phyloP scores from a whole-genome alignment of 768 basidiomycete species.

The Tylopilus sp. region DNA sequence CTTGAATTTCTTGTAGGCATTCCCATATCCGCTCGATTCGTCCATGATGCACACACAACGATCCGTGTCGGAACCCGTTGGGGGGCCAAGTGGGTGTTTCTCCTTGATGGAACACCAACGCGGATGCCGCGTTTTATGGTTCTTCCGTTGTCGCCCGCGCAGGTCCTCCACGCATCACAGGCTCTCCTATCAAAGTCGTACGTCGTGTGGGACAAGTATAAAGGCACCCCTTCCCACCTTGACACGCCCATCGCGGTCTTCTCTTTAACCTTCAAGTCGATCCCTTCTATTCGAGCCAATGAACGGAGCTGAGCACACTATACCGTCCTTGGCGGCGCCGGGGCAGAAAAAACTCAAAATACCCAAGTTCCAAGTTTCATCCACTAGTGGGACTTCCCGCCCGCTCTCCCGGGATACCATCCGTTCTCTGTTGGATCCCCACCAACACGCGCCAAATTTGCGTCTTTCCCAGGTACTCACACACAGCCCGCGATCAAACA shows the following conservation, averaged over 20 bases:
- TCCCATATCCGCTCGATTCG: no score
- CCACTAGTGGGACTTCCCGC: background rate
- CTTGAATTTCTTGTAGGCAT: no score
- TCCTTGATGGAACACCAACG: conserved; percentile 14
- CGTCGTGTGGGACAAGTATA: conserved; percentile 20
- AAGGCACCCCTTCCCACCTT: background rate
- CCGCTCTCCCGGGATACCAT: conserved; percentile 2
- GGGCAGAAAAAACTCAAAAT: conserved; percentile 13
- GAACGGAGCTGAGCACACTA: conserved; percentile 4
- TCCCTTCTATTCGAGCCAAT: conserved; percentile 6
- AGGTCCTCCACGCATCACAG: conserved; percentile 15
- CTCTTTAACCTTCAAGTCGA: background rate
- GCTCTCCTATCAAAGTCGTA: conserved; percentile 5
- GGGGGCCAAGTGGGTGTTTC: no score
- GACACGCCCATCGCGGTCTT: background rate
- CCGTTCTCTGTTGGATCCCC: conserved; percentile 11
- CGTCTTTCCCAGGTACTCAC: conserved; percentile 14
- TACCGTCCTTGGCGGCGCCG: background rate
- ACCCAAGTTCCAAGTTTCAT: conserved; percentile 6
- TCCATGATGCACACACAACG: background rate
- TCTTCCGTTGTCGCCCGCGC: background rate
- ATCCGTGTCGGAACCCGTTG: background rate
- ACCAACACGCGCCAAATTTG: conserved; percentile 7
- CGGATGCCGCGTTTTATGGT: conserved; percentile 18
- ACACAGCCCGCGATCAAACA: background rate